A percentile compares a stretch with the other conserved stretches of the same genome.
These are phyloP conservation scores for Pythium scleroteichum DNA, from an alignment of 352 stramenopile genomes.

Conservation along the genomic window DNA sequence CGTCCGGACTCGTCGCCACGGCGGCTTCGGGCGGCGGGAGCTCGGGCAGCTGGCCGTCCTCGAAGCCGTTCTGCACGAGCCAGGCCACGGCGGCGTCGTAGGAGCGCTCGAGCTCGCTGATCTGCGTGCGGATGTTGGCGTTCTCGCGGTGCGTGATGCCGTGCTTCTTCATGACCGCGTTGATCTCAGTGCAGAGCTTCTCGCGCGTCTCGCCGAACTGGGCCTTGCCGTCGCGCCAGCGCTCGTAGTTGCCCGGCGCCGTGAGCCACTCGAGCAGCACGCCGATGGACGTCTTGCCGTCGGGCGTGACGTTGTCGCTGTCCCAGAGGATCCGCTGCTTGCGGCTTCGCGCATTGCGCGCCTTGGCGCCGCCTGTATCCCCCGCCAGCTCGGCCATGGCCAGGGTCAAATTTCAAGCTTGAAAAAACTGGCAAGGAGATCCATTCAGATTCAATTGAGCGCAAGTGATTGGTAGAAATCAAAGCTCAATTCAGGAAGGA, in stretches of 20 bases:
- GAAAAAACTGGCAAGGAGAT: slow-evolving; percentile 1
- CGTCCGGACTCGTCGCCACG: background rate
- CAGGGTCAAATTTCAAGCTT: slow-evolving; percentile 23
- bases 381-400: background rate
- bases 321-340: slow-evolving; percentile 80
- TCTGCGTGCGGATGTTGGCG: slow-evolving; percentile 80
- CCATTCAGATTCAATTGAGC: slow-evolving; percentile 28
- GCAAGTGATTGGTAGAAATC: slow-evolving; percentile 21
- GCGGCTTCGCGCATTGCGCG: slow-evolving; percentile 26
- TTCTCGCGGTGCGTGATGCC: slow-evolving; percentile 74
- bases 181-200: slow-evolving; percentile 74
- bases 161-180: slow-evolving; percentile 53
- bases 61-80: slow-evolving; percentile 48
- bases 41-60: slow-evolving; percentile 31
- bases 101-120: slow-evolving; percentile 70
- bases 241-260: slow-evolving; percentile 59
- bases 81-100: slow-evolving; percentile 57
- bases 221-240: slow-evolving; percentile 66
- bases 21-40: slow-evolving; percentile 6
- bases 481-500: background rate
- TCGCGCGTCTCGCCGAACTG: slow-evolving; percentile 72
- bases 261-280: slow-evolving; percentile 72
- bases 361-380: background rate
- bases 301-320: slow-evolving; percentile 58
- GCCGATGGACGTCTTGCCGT: slow-evolving; percentile 72